Conservation (phyloP, 306 rosid genomes). For the Vigna reflexopilosa region DNA sequence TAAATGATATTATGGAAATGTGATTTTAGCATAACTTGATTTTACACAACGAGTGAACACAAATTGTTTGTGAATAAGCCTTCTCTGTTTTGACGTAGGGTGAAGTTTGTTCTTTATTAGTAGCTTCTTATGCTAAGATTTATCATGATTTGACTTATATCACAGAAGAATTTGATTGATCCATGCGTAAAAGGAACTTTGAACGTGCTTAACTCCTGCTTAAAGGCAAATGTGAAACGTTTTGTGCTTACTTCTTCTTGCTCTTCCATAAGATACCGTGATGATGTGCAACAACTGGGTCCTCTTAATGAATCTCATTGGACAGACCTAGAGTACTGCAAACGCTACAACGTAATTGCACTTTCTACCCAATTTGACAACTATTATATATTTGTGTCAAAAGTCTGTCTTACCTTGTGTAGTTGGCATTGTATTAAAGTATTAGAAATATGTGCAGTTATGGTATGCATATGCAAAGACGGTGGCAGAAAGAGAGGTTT, state of each 20-base stretch:
- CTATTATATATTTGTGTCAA: too few relatives aligned
- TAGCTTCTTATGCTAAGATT: not conserved
- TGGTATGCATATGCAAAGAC: constrained; percentile 96
- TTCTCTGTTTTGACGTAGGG: not conserved
- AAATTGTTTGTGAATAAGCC: too few relatives aligned
- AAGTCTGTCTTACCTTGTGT: not conserved
- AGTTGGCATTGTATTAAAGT: constrained; percentile 2
- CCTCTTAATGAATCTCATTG: constrained; percentile 85
- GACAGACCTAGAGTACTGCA: constrained; percentile 82
- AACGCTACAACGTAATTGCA: constrained; percentile 59
- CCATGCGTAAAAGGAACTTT: constrained; percentile 71
- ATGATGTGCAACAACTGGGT: constrained; percentile 59
- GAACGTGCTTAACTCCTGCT: constrained; percentile 75
- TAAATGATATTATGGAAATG: too few relatives aligned
- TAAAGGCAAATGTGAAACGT: constrained; percentile 67
- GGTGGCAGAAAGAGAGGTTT: constrained; percentile 75
- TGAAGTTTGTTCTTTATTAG: not conserved
- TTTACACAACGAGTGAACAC: too few relatives aligned
- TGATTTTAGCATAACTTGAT: too few relatives aligned
- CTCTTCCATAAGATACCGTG: constrained; percentile 76
- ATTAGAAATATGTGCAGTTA: constrained; percentile 57
- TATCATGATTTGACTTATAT: constrained; percentile 9
- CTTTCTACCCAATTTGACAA: not conserved
- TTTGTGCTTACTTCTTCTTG: constrained; percentile 87
- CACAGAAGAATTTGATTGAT: constrained; percentile 72